A percentile compares a stretch with the other conserved stretches of the same genome.
Evolutionary conservation across 2,329 filamentous ascomycete species (phyloP).

Genomic region (Coniochaeta sp.): DNA sequence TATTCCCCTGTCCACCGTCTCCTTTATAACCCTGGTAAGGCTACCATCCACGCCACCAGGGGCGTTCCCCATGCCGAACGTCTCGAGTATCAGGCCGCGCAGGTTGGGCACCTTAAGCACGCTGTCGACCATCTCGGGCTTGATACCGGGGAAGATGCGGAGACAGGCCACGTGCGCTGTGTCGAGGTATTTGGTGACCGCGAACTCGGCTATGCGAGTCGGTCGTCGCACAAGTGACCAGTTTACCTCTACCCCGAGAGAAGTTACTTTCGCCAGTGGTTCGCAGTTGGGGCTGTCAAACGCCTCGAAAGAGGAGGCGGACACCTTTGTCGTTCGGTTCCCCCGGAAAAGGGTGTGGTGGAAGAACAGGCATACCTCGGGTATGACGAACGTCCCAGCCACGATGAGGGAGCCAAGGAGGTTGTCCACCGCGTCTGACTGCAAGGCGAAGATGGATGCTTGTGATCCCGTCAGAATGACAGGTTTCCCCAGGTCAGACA

Average conservation of each 20-base stretch:
- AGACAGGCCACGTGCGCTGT: constrained; percentile 86
- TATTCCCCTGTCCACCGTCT: constrained; percentile 72
- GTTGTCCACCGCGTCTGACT: constrained; percentile 89
- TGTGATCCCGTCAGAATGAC: constrained; percentile 80
- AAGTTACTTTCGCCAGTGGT: constrained; percentile 74
- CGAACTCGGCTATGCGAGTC: constrained; percentile 66
- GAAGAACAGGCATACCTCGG: constrained; percentile 91
- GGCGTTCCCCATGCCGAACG: constrained; percentile 88
- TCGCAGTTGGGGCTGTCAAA: constrained; percentile 84
- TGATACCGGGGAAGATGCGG: constrained; percentile 86
- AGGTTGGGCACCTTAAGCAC: constrained; percentile 72
- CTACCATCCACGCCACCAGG: constrained; percentile 74
- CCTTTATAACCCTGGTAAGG: constrained; percentile 69
- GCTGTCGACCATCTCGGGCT: constrained; percentile 85
- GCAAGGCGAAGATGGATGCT: constrained; percentile 82
- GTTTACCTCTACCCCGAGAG: constrained; percentile 71
- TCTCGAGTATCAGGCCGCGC: constrained; percentile 78
- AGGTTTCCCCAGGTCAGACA: constrained; percentile 83
- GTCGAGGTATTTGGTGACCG: constrained; percentile 67
- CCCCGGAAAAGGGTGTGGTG: constrained; percentile 85
- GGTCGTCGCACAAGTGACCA: constrained; percentile 74
- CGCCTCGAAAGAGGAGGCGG: constrained; percentile 77
- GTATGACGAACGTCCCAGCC: constrained; percentile 86
- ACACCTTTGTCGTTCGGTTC: constrained; percentile 82
- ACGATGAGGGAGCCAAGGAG: constrained; percentile 82